These are phyloP conservation scores for Tulasnella sp. DNA, from an alignment of 768 basidiomycete genomes.

Conservation along the genomic window DNA sequence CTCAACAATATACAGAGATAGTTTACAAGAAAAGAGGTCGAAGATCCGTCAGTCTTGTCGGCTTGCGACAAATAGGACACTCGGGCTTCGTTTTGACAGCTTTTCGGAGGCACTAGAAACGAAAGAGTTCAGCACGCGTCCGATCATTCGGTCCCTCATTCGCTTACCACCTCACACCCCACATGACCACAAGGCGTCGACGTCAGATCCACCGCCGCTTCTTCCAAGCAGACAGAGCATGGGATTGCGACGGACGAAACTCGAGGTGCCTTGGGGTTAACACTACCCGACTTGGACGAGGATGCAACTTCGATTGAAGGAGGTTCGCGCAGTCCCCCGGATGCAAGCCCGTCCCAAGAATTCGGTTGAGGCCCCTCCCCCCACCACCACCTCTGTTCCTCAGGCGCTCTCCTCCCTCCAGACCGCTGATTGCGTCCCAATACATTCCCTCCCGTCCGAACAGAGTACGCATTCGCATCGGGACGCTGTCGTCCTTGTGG, in stretches of 20 bases:
- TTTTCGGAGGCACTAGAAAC: background rate
- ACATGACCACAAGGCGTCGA: background rate
- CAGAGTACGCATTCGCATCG: background rate
- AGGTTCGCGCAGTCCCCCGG: background rate
- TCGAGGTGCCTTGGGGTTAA: background rate
- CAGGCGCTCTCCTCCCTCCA: background rate
- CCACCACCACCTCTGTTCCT: background rate
- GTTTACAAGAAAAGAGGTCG: background rate
- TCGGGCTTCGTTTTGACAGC: background rate
- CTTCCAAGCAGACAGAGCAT: constrained; percentile 2
- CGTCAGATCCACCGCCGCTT: background rate
- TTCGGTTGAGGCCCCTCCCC: background rate
- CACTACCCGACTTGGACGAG: background rate
- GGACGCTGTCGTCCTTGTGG: background rate
- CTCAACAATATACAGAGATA: background rate
- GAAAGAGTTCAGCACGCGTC: background rate
- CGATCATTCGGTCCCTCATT: background rate
- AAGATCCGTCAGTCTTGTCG: background rate
- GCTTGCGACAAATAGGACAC: constrained; percentile 7
- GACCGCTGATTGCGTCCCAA: background rate
- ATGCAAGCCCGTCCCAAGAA: background rate
- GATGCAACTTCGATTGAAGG: background rate
- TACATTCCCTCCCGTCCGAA: background rate
- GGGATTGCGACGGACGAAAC: background rate
- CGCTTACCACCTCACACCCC: background rate